Percentiles rank a stretch among this genome's conserved stretches.
phyloP scores from a whole-genome alignment of 805 yeast species.

The Lipomyces chichibuensis region DNA sequence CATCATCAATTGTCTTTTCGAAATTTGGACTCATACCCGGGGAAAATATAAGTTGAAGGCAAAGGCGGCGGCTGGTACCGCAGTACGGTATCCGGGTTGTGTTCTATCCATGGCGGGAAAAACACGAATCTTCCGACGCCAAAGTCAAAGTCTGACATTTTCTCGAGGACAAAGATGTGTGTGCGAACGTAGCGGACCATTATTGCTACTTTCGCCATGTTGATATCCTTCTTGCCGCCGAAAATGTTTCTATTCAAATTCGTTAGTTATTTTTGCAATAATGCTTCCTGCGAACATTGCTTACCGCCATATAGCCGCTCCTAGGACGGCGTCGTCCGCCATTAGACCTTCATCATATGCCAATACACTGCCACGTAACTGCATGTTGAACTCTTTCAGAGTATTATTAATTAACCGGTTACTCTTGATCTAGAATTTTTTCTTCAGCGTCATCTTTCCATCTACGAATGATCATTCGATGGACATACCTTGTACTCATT shows the following conservation, averaged over 20 bases:
- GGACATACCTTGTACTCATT: conserved; percentile 67
- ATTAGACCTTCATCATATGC: conserved; percentile 93
- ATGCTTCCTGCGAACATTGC: neutral
- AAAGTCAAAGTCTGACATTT: conserved; percentile 87
- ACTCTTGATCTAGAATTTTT: conserved; percentile 57
- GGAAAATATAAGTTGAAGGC: conserved; percentile 27
- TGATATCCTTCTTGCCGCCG: conserved; percentile 73
- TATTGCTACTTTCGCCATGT: conserved; percentile 82
- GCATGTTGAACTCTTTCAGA: conserved; percentile 86
- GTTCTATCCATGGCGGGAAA: conserved; percentile 78
- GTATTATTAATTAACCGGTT: conserved; percentile 82
- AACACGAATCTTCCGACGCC: conserved; percentile 87
- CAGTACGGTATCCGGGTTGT: conserved; percentile 49
- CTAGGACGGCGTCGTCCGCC: conserved; percentile 59
- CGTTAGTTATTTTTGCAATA: neutral
- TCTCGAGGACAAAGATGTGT: conserved; percentile 83
- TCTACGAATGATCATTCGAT: neutral
- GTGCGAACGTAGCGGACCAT: conserved; percentile 87
- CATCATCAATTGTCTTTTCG: conserved; percentile 8
- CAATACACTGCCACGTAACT: conserved; percentile 83
- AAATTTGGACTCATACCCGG: conserved; percentile 32
- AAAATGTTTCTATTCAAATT: conserved; percentile 68
- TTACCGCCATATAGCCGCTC: conserved; percentile 48
- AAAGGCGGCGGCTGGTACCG: conserved; percentile 31
- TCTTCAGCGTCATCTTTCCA: neutral